Evolutionary conservation across 2,329 filamentous ascomycete species (phyloP), one percentile per base, ranked within the genome.

Genomic region (Arachnopeziza araneosa): DNA sequence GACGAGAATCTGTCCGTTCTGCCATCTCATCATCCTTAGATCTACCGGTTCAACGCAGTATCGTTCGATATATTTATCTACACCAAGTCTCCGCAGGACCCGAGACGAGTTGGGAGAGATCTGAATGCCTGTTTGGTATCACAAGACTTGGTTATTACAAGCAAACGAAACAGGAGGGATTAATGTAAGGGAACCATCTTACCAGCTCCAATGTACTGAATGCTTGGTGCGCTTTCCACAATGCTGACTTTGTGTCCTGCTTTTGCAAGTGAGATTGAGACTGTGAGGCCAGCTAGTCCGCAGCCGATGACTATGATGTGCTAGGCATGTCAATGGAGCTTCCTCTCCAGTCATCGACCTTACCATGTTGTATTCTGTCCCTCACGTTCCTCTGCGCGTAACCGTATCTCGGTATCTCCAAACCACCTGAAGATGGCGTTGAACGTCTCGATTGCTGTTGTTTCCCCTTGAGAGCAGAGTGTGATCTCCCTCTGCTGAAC

Each of bases 151-250:
- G 21, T 8, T 21, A 24, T 10, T 22, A 44, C 14, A 52, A 26
- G 50, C 5, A 53, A 52, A 19, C 26, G 5, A 30, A 30, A 30
- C 26, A 30, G 26, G 26, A 30, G 9, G 26, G 26, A 30, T 30
- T 30, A 5, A 30, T 30, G 26, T 5, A 30, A 30, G 26, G 26
- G 9, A 9, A 9, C 26, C 26, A 30, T 30, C 54, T 14, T 57
- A 66, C 64, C 64, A 53, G 64, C 64, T 50, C 64, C 64, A 24
- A 66, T 66, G 49, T 66, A 66, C 22, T 57, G 30, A 24, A 64
- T 66, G 1, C 49, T 36, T 12, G 62, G 54, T 10, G 60, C 64
- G 50, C 58, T 63, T 54, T 66, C 64, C 19, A 66, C n/a, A 23
- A 66, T 60, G 21, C 21, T 63, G 19, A 66, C 57, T 2, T 50